These are phyloP conservation scores for Pleurotus tuoliensis DNA, from an alignment of 768 basidiomycete genomes.

Conservation along the genomic window DNA sequence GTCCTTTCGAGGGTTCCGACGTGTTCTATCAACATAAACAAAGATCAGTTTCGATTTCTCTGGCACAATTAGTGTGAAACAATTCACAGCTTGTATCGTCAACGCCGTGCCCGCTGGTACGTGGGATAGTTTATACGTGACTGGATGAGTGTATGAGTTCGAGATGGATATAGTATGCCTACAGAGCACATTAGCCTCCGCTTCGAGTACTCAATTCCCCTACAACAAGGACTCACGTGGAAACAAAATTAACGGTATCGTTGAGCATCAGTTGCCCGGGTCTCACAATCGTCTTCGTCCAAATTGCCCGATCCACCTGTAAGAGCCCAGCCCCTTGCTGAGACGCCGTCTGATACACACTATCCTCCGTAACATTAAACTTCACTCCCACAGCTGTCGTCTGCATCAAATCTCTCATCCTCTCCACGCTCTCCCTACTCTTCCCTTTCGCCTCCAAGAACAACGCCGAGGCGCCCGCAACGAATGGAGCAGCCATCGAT, in stretches of 20 bases:
- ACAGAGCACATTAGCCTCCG: neutral
- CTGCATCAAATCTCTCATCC: slow-evolving; percentile 33
- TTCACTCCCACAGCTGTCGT: slow-evolving; percentile 42
- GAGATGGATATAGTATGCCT: slow-evolving; percentile 48
- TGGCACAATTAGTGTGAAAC: neutral
- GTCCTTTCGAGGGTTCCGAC: slow-evolving; percentile 18
- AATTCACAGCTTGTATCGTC: slow-evolving; percentile 29
- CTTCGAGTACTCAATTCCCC: neutral
- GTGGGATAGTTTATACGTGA: slow-evolving; percentile 46
- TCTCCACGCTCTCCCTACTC: neutral
- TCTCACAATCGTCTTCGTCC: slow-evolving; percentile 45
- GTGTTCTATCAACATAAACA: slow-evolving; percentile 5
- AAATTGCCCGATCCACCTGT: slow-evolving; percentile 54
- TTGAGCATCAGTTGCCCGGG: slow-evolving; percentile 60
- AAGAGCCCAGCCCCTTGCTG: slow-evolving; percentile 56
- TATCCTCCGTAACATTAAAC: slow-evolving; percentile 42
- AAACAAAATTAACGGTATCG: slow-evolving; percentile 54
- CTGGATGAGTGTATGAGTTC: slow-evolving; percentile 39
- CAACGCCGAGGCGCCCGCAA: slow-evolving; percentile 38
- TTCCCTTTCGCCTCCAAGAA: slow-evolving; percentile 34
- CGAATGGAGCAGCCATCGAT: slow-evolving; percentile 37
- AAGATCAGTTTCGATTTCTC: too few relatives aligned
- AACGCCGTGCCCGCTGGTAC: slow-evolving; percentile 53
- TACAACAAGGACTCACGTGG: slow-evolving; percentile 27
- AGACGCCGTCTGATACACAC: slow-evolving; percentile 45